These are phyloP conservation scores for Nicotiana tabacum DNA, from an alignment of 257 asterid species.

Conservation along the genomic window DNA sequence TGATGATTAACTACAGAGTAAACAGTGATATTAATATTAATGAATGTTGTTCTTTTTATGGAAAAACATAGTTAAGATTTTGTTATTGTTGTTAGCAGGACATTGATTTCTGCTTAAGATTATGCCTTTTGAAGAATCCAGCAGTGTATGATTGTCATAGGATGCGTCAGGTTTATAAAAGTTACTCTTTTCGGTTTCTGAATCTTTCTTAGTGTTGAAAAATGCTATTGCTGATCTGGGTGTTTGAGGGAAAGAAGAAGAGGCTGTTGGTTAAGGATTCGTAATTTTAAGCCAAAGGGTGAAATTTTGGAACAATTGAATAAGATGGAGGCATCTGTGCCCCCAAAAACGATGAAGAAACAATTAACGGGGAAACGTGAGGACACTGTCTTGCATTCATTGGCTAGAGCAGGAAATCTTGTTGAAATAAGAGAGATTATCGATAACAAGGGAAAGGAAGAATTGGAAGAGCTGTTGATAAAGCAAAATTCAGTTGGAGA, in stretches of 20 bases:
- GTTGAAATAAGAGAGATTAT: slow-evolving; percentile 24
- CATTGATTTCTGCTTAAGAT: neutral
- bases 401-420: slow-evolving; percentile 37
- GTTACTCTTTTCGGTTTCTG: neutral
- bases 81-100: neutral
- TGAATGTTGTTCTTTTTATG: neutral
- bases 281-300: neutral
- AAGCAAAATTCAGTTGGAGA: slow-evolving; percentile 45
- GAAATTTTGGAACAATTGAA: neutral
- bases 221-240: slow-evolving; percentile 35
- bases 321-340: slow-evolving; percentile 3
- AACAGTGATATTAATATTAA: neutral
- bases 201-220: neutral
- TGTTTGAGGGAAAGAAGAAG: slow-evolving; percentile 37
- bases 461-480: slow-evolving; percentile 22
- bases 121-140: neutral
- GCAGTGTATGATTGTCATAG: neutral
- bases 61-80: neutral
- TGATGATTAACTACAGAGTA: no score
- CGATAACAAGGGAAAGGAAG: slow-evolving; percentile 16
- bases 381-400: slow-evolving; percentile 39
- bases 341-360: slow-evolving; percentile 37
- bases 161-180: neutral
- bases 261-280: slow-evolving; percentile 11
- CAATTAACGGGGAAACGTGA: slow-evolving; percentile 47